phyloP scores from a whole-genome alignment of 805 yeast genomes.

The Cyberlindnera americana region DNA sequence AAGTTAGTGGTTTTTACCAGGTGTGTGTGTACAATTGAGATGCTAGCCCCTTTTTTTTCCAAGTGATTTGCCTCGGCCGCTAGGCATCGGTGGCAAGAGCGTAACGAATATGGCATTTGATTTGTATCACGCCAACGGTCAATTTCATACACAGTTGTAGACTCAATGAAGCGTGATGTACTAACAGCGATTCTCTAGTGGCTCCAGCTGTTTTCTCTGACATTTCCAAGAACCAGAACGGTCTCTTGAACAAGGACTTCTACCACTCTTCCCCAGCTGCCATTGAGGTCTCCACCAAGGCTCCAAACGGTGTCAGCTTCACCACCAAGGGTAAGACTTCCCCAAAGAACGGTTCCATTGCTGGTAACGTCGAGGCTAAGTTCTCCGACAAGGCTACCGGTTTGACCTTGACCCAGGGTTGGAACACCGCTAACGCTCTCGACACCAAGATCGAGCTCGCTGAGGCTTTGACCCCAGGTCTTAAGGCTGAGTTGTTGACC shows the following conservation, averaged over 20 bases:
- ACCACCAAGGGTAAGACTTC: conserved; percentile 87
- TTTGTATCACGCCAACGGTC: too few species aligned
- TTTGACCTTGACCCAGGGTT: conserved; percentile 91
- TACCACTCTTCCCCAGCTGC: conserved; percentile 87
- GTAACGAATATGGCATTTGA: too few species aligned
- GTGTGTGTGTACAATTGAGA: too few species aligned
- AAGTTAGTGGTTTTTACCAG: background rate
- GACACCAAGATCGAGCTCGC: conserved; percentile 91
- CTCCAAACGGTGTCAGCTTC: conserved; percentile 96
- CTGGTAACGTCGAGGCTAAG: conserved; percentile 88
- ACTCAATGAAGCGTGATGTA: background rate
- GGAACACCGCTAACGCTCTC: conserved; percentile 91
- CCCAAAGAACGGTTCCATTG: conserved; percentile 68
- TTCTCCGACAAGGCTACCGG: conserved; percentile 91
- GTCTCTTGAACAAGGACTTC: conserved; percentile 86
- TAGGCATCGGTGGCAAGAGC: too few species aligned
- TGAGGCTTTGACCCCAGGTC: conserved; percentile 91
- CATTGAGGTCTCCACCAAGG: conserved; percentile 84
- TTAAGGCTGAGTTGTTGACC: conserved; percentile 88
- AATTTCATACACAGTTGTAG: too few species aligned
- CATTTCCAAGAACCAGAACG: conserved; percentile 89
- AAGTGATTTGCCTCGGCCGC: too few species aligned
- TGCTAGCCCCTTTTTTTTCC: too few species aligned
- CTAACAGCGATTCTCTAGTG: conserved; percentile 35
- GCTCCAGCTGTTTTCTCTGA: conserved; percentile 91